phyloP scores from a whole-genome alignment of 805 yeast genomes.

The Ogataea siamensis region DNA sequence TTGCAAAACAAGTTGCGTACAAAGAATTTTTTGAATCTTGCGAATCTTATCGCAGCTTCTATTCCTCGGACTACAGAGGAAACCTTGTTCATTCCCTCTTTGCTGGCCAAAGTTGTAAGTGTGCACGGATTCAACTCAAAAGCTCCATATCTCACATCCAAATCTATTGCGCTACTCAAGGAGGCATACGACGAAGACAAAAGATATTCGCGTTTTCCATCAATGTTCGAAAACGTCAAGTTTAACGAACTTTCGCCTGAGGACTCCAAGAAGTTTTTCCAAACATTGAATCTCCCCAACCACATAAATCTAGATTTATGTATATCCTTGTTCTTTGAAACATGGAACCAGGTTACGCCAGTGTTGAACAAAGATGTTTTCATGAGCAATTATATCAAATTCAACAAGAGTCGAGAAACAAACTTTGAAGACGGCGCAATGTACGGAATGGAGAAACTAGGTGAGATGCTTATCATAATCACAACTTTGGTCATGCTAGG shows the following conservation, averaged over 20 bases:
- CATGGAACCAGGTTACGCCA: constrained; percentile 75
- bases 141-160: constrained; percentile 68
- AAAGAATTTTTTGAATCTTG: constrained; percentile 44
- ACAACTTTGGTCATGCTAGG: constrained; percentile 50
- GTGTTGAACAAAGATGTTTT: constrained; percentile 70
- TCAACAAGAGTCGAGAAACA: constrained; percentile 45
- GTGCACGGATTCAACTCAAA: constrained; percentile 69
- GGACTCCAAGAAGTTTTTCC: constrained; percentile 48
- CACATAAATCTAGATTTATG: constrained; percentile 65
- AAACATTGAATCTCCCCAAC: constrained; percentile 44
- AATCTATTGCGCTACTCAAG: constrained; percentile 67
- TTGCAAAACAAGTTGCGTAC: constrained; percentile 44
- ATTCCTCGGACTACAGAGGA: constrained; percentile 79
- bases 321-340: constrained; percentile 64
- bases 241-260: constrained; percentile 37
- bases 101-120: constrained; percentile 66
- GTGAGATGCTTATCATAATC: constrained; percentile 50
- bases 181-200: constrained; percentile 40
- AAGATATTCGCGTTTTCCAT: constrained; percentile 31
- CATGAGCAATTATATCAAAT: constrained; percentile 51
- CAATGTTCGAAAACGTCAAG: constrained; percentile 36
- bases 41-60: constrained; percentile 64
- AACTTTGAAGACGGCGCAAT: constrained; percentile 41
- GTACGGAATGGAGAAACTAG: constrained; percentile 51
- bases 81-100: constrained; percentile 68